Conservation (phyloP, 805 yeast species). For the Saitoella complicata region DNA sequence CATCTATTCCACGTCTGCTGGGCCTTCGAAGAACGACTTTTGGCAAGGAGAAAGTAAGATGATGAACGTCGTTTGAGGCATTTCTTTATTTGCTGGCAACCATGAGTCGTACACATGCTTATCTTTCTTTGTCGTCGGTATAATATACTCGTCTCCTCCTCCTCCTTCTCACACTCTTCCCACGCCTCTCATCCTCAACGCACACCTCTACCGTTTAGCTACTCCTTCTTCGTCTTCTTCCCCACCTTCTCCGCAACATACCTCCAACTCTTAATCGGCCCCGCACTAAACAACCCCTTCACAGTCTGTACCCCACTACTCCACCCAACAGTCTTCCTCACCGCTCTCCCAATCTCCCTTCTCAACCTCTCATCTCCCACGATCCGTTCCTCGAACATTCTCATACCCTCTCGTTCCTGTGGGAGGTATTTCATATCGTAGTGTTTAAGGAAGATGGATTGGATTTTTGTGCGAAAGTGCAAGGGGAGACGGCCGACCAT, state of each 20-base stretch:
- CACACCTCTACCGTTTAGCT: no score
- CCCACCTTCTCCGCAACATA: constrained; percentile 60
- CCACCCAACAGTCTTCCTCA: constrained; percentile 41
- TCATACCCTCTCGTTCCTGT: constrained; percentile 6
- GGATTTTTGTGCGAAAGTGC: constrained; percentile 26
- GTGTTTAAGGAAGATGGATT: neutral
- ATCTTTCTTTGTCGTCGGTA: no score
- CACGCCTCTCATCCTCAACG: no score
- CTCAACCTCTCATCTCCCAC: constrained; percentile 28
- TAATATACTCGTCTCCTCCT: no score
- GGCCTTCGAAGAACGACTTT: no score
- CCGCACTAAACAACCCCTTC: constrained; percentile 83
- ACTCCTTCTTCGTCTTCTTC: neutral
- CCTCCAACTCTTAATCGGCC: constrained; percentile 46
- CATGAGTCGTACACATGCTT: no score
- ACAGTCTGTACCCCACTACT: constrained; percentile 64
- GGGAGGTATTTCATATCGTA: no score
- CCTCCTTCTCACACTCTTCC: no score
- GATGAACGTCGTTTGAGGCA: no score
- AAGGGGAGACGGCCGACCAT: constrained; percentile 33
- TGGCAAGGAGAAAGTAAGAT: no score
- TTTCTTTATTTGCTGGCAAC: no score
- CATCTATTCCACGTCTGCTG: no score
- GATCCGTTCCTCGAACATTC: constrained; percentile 27
- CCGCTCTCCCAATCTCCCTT: constrained; percentile 23